Evolutionary conservation across 768 basidiomycete genomes (phyloP).

Genomic region (Lyophyllum semitale): DNA sequence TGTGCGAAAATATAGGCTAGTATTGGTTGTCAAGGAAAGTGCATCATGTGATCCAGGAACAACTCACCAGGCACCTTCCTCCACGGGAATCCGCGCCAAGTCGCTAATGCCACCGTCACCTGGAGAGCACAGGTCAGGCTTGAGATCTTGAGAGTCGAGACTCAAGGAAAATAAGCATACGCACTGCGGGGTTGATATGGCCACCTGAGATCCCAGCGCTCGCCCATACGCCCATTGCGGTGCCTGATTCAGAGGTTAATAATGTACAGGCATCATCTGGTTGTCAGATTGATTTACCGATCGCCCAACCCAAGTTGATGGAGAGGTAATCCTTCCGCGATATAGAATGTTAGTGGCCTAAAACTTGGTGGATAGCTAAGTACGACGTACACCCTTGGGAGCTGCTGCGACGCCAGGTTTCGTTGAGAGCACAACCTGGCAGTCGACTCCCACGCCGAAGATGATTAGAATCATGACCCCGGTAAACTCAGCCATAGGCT

Average conservation of each 20-base stretch:
- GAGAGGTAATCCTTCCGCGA: constrained; percentile 42
- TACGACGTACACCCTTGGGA: constrained; percentile 46
- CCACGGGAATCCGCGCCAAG: constrained; percentile 71
- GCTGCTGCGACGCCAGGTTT: constrained; percentile 39
- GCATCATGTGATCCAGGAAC: neutral
- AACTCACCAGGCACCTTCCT: constrained; percentile 58
- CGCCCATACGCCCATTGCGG: constrained; percentile 50
- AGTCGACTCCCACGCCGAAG: constrained; percentile 50
- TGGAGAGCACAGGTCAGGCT: constrained; percentile 18
- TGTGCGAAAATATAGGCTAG: constrained; percentile 60
- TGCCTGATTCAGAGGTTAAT: constrained; percentile 27
- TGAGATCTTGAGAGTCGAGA: too few relatives aligned
- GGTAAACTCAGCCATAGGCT: constrained; percentile 53
- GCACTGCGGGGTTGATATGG: constrained; percentile 43
- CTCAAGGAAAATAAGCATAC: constrained; percentile 2
- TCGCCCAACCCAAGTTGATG: constrained; percentile 45
- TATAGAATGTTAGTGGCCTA: neutral
- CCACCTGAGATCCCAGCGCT: constrained; percentile 51
- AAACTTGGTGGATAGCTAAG: neutral
- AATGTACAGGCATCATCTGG: neutral
- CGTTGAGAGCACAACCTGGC: constrained; percentile 49
- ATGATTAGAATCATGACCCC: constrained; percentile 56
- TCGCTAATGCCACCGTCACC: constrained; percentile 64
- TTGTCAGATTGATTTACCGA: constrained; percentile 27
- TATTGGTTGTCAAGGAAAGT: neutral